Base-by-base conservation (phyloP, 1,284 basidiomycete species). In the Cronartium ribicola region DNA sequence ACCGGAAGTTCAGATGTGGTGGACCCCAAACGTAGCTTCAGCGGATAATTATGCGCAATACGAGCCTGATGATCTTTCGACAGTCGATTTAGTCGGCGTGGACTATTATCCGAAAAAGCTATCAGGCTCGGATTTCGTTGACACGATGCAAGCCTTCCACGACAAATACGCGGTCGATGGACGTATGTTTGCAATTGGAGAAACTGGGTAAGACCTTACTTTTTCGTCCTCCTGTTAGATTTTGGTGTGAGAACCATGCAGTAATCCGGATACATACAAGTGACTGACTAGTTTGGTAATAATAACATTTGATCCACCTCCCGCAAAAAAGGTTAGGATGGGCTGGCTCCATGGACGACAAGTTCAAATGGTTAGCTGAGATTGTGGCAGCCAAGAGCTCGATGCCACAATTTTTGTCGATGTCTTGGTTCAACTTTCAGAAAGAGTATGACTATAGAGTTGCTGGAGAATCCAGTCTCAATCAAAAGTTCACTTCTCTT, bases 111-210 rank as follows among this genome's bases (percentile, higher is more conserved):
- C 80, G 1, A 76, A 79, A 22, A 59, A 70, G 43, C 41, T 68
- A 36, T 72, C n/a, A 62, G 66, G 66, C 41, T 75, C 61, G 64
- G 75, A 64, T 36, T 79, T 80, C 68, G 78, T 80, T 39, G 67
- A 77, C 57, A 76, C 75, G 37, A 79, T 82, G 77, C 78, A 82
- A 68, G 67, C 76, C 5, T 81, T 82, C 78, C 81, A 82, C 74
- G 81, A 82, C 76, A 79, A 79, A 66, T 82, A 80, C 75, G 75
- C 77, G 4, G 44, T 67, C 6, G 44, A 66, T 41, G 59, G 76
- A 4, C 62, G 76, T 69, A 79, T 79, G 57, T 81, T 82, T 57
- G 81, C 80, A 13, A 81, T 82, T 46, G 81, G 80, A n/a, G 81
- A 82, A 76, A 81, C 80, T 13, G 81, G 70, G 70, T 72, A 60